These are phyloP conservation scores for Meripilus lineatus DNA, from an alignment of 1,284 basidiomycete genomes.

Conservation along the genomic window DNA sequence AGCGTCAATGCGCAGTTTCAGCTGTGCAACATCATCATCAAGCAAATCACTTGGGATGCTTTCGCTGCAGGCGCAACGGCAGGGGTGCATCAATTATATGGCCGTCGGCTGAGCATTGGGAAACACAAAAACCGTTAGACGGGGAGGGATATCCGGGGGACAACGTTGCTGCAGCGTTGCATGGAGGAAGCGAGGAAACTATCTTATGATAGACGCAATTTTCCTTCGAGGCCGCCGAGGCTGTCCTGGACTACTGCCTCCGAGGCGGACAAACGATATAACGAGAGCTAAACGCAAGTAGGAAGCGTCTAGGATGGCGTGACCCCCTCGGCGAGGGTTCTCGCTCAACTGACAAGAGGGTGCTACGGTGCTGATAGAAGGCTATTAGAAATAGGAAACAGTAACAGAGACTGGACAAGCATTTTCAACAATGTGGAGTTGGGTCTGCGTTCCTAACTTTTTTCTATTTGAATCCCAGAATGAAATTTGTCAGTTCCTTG, in stretches of 20 bases:
- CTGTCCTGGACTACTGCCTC: background rate
- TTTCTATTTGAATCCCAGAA: too few species aligned
- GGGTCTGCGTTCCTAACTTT: too few species aligned
- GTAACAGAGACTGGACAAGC: too few species aligned
- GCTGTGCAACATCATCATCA: background rate
- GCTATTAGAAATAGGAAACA: too few species aligned
- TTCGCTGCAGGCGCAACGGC: background rate
- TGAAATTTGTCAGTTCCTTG: too few species aligned
- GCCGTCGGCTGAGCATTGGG: background rate
- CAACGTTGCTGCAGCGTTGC: background rate
- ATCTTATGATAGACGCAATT: background rate
- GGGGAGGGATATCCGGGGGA: background rate
- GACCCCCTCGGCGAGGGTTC: too few species aligned
- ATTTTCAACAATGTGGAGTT: too few species aligned
- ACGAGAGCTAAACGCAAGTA: background rate
- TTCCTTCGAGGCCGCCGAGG: background rate
- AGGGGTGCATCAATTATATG: background rate
- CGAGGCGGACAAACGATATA: background rate
- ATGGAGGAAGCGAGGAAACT: background rate
- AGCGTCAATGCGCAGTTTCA: background rate
- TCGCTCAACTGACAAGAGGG: background rate
- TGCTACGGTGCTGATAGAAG: background rate
- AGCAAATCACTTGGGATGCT: background rate
- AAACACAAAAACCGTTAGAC: background rate
- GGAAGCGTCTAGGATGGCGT: background rate